These are phyloP conservation scores for Coccomyxa subellipsoidea DNA, from an alignment of 163 green algal species.

Conservation along the genomic window DNA sequence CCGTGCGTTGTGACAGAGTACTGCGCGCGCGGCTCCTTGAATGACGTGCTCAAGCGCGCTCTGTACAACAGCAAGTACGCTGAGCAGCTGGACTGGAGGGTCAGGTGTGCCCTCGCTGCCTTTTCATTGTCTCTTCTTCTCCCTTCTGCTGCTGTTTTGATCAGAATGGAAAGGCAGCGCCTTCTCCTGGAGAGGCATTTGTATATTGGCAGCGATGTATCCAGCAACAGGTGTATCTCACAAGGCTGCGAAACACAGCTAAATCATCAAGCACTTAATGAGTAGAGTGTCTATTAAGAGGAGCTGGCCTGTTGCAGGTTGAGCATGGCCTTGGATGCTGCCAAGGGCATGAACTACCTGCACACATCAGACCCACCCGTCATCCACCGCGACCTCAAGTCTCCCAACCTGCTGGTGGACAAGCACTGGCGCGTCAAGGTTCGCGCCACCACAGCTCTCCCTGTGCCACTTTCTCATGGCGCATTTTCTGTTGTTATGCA, in stretches of 20 bases:
- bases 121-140: too few species aligned
- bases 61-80: background rate
- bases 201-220: too few species aligned
- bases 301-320: too few species aligned
- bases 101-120: slow-evolving; percentile 2
- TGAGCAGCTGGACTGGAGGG: slow-evolving; percentile 28
- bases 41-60: slow-evolving; percentile 31
- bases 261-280: too few species aligned
- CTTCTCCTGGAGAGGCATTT: too few species aligned
- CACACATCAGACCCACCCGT: slow-evolving; percentile 40
- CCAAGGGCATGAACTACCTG: slow-evolving; percentile 60
- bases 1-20: slow-evolving; percentile 52
- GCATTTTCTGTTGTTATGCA: too few species aligned
- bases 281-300: too few species aligned
- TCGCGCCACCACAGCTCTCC: background rate
- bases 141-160: too few species aligned
- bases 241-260: too few species aligned
- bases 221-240: too few species aligned
- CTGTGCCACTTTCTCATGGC: too few species aligned
- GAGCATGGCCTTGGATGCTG: slow-evolving; percentile 36
- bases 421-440: slow-evolving; percentile 66
- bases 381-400: slow-evolving; percentile 66
- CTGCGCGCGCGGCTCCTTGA: slow-evolving; percentile 31
- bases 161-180: too few species aligned
- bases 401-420: slow-evolving; percentile 64